Percentiles rank a stretch among this genome's conserved stretches.
Evolutionary conservation across 257 asterid species (phyloP).

Genomic region (Nicotiana benthamiana): DNA sequence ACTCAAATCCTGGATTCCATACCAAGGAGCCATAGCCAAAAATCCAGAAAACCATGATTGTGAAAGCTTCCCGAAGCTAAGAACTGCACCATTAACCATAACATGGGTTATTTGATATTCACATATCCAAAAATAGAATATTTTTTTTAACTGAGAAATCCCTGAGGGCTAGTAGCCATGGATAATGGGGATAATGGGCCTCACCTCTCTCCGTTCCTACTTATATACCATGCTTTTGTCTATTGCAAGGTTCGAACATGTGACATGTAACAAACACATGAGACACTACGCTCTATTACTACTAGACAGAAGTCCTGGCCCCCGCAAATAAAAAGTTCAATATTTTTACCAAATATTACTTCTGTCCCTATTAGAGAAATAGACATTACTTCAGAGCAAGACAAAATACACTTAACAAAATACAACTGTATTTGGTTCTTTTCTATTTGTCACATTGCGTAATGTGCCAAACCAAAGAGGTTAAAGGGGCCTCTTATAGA

Average conservation of each 20-base stretch:
- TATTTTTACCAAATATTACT: too few relatives aligned
- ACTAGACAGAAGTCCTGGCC: too few relatives aligned
- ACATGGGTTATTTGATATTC: not conserved
- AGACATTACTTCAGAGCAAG: not conserved
- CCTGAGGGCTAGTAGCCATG: too few relatives aligned
- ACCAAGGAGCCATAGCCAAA: conserved; percentile 90
- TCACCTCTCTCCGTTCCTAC: too few relatives aligned
- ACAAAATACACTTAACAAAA: not conserved
- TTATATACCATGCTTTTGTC: too few relatives aligned
- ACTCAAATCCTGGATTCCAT: conserved; percentile 94
- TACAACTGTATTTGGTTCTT: not conserved
- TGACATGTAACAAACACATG: too few relatives aligned
- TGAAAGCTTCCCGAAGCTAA: not conserved
- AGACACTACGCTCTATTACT: too few relatives aligned
- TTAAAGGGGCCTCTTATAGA: not conserved
- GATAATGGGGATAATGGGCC: too few relatives aligned
- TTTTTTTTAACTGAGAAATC: too few relatives aligned
- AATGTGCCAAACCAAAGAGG: conserved; percentile 1
- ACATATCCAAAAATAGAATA: not conserved
- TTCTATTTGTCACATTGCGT: not conserved
- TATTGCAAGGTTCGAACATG: too few relatives aligned
- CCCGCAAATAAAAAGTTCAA: not conserved
- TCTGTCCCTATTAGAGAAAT: not conserved
- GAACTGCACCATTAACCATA: not conserved
- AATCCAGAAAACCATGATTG: conserved; percentile 76